Evolutionary conservation across 768 basidiomycete genomes (phyloP).

Genomic region (Collybiopsis confluens): DNA sequence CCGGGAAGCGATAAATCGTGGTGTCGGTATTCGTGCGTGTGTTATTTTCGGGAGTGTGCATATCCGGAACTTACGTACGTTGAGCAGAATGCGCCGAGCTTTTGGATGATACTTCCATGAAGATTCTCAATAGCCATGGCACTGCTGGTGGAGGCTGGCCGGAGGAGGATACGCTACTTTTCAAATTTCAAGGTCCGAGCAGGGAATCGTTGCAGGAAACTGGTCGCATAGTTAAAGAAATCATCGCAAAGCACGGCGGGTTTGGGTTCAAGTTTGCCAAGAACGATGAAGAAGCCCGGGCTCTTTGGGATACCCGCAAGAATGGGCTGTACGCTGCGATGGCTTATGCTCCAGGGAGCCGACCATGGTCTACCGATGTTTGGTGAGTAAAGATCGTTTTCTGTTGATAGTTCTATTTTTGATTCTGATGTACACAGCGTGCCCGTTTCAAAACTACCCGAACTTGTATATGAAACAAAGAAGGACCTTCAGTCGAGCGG

Average conservation of each 20-base stretch:
- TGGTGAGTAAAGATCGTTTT: constrained; percentile 67
- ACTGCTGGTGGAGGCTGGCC: constrained; percentile 58
- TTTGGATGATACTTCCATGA: constrained; percentile 78
- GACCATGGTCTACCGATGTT: constrained; percentile 86
- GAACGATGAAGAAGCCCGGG: constrained; percentile 69
- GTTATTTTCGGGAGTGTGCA: constrained; percentile 57
- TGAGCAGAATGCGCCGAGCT: constrained; percentile 80
- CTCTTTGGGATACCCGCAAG: constrained; percentile 83
- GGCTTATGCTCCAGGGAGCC: constrained; percentile 55
- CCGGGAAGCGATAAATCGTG: constrained; percentile 56
- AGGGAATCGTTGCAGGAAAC: constrained; percentile 55
- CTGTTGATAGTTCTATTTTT: not conserved
- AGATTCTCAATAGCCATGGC: constrained; percentile 66
- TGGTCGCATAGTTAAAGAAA: constrained; percentile 45
- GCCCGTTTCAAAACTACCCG: constrained; percentile 60
- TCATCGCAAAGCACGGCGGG: constrained; percentile 68
- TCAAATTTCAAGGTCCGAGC: constrained; percentile 84
- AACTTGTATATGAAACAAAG: constrained; percentile 66
- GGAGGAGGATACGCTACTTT: constrained; percentile 76
- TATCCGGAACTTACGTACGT: not conserved
- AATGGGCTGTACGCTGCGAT: constrained; percentile 73
- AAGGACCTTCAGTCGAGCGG: constrained; percentile 57
- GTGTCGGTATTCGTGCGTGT: constrained; percentile 55
- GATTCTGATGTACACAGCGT: constrained; percentile 27
- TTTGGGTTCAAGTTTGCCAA: constrained; percentile 67